phyloP scores from a whole-genome alignment of 2,329 filamentous ascomycete species.

The Sporothrix phasma region DNA sequence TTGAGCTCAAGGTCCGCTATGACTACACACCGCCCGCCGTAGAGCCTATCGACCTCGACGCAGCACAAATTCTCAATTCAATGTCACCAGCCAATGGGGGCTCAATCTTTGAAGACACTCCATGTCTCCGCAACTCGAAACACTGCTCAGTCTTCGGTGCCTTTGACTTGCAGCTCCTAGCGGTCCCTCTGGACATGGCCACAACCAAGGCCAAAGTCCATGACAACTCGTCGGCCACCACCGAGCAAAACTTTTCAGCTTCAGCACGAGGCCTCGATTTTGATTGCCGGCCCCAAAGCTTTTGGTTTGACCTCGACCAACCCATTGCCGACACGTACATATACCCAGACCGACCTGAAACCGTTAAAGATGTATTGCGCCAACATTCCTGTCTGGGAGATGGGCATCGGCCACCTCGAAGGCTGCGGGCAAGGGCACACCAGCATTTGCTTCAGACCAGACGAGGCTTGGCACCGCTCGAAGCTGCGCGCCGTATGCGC shows the following conservation, averaged over 20 bases:
- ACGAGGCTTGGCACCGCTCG: constrained; percentile 49
- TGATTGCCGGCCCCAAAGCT: not conserved
- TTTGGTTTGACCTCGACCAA: not conserved
- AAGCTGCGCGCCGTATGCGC: constrained; percentile 38
- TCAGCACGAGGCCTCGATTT: not conserved
- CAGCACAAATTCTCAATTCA: not conserved
- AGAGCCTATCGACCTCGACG: not conserved
- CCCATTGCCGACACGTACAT: too few relatives aligned
- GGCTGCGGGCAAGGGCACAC: constrained; percentile 42
- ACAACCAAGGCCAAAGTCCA: not conserved
- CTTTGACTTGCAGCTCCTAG: not conserved
- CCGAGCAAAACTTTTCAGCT: not conserved
- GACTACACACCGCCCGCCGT: constrained; percentile 28
- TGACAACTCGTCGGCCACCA: not conserved
- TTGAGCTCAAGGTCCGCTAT: constrained; percentile 51
- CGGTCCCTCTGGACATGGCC: not conserved
- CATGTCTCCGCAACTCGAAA: not conserved
- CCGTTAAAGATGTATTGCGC: constrained; percentile 29
- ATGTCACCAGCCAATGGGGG: not conserved
- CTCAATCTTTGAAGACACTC: too few relatives aligned
- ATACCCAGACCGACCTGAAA: not conserved
- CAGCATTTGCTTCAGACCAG: constrained; percentile 44
- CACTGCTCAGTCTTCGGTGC: not conserved
- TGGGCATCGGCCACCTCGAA: constrained; percentile 46
- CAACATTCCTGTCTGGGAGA: constrained; percentile 41